Evolutionary conservation across 305 asterid genomes (phyloP), one percentile per base, ranked within the genome.

Genomic region (Rubia balearica): DNA sequence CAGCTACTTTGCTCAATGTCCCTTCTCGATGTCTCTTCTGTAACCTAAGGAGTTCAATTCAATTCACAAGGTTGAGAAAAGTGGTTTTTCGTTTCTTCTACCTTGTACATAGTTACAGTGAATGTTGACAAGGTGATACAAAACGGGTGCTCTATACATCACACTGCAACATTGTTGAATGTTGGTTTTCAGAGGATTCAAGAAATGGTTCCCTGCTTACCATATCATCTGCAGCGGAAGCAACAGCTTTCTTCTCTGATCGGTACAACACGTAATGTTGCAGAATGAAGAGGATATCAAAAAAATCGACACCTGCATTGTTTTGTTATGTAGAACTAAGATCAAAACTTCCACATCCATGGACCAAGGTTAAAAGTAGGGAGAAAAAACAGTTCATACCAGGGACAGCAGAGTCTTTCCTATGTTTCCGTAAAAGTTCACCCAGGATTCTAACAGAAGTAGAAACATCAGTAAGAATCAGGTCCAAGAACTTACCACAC

Each of bases 391-490:
- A 51, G 70, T 69, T 11, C 82, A 30, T 89, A 93, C 97, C 97
- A 93, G 68, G 63, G 98, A 93, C 80, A 93, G 85, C 88, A 89
- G 78, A 11, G 91, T 88, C 86, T 93, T 93, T 78, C 98, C 98
- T 8, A 91, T 85, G 85, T 91, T 93, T 53, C 97, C 97, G 61
- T 91, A 89, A 75, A 93, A 93, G 79, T 91, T 93, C 77, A 91
- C 89, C 98, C 95, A 88, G 0, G 98, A 93, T 75, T 81, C 98
- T 93, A 87, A 27, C 33, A 56, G 19, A 2, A 9, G 11, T 17
- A n/a, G 59, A 60, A 66, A 55, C 70, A 27, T 33, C 5, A 21
- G 61, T 68, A 75, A 57, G 59, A 13, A 33, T 8, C 21, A 45
- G 17, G 22, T 43, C 14, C 42, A 24, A 12, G 21, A 43, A 21